Evolutionary conservation across 352 stramenopile genomes (phyloP).

Genomic region (Aphanomyces invadans): DNA sequence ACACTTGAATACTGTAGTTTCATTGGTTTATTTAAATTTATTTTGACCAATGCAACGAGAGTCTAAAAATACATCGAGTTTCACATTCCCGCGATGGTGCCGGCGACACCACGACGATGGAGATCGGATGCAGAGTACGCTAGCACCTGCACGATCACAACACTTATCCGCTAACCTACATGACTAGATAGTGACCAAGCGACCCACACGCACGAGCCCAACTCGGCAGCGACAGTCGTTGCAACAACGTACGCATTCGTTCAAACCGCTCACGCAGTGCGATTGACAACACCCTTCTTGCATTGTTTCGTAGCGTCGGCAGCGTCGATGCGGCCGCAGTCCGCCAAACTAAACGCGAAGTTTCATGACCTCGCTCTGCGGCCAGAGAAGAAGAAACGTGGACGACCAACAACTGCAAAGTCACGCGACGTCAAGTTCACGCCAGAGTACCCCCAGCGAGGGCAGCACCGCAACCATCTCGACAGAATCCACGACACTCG

Average conservation of each 20-base stretch:
- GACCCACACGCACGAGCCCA: background rate
- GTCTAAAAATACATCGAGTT: background rate
- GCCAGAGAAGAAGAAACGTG: slow-evolving; percentile 4
- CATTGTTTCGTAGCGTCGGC: background rate
- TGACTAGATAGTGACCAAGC: background rate
- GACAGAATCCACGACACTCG: background rate
- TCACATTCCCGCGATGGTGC: background rate
- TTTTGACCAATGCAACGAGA: background rate
- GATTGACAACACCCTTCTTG: background rate
- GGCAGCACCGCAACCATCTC: background rate
- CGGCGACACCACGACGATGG: background rate
- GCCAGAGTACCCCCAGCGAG: background rate
- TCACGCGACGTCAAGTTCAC: background rate
- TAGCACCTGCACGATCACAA: background rate
- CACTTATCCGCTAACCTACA: background rate
- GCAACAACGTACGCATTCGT: background rate
- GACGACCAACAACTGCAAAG: background rate
- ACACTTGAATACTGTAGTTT: background rate
- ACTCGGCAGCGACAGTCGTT: background rate
- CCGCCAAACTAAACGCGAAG: slow-evolving; percentile 2
- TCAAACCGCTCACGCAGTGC: background rate
- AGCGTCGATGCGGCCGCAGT: background rate
- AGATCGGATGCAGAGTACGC: background rate
- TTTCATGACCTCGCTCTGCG: background rate
- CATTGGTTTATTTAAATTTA: background rate